These are phyloP conservation scores for Tricholoma terreum DNA, from an alignment of 768 basidiomycete genomes.

Conservation along the genomic window DNA sequence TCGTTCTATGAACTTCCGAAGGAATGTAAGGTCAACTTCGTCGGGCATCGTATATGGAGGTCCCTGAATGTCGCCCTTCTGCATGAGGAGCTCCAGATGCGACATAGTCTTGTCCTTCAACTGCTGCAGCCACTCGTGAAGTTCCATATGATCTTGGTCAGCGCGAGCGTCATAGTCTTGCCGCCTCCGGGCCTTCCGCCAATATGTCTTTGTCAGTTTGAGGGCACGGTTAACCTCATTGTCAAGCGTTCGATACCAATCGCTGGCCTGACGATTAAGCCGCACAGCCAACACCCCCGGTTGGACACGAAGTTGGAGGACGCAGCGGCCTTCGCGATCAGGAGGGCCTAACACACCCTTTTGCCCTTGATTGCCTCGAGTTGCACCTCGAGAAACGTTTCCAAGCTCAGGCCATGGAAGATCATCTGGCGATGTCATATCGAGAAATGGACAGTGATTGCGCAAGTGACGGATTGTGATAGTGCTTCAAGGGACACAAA, in stretches of 20 bases:
- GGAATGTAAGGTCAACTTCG: slow-evolving; percentile 71
- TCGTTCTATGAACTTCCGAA: slow-evolving; percentile 79
- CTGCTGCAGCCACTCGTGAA: slow-evolving; percentile 86
- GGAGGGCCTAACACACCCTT: slow-evolving; percentile 73
- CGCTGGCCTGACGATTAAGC: slow-evolving; percentile 72
- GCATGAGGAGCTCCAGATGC: slow-evolving; percentile 82
- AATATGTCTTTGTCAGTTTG: slow-evolving; percentile 83
- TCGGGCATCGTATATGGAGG: slow-evolving; percentile 82
- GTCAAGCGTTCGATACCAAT: slow-evolving; percentile 81
- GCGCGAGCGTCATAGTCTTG: slow-evolving; percentile 84
- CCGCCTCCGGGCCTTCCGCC: slow-evolving; percentile 77
- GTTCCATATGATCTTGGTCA: slow-evolving; percentile 86
- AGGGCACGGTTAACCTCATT: slow-evolving; percentile 76
- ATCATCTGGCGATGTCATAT: slow-evolving; percentile 64
- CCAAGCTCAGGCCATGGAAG: slow-evolving; percentile 85
- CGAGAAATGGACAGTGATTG: slow-evolving; percentile 19
- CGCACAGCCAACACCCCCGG: slow-evolving; percentile 77
- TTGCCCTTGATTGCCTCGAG: slow-evolving; percentile 82
- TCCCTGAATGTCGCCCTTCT: slow-evolving; percentile 82
- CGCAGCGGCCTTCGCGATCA: slow-evolving; percentile 71
- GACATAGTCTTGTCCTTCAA: slow-evolving; percentile 89
- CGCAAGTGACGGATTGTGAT: slow-evolving; percentile 16
- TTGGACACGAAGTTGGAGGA: slow-evolving; percentile 79
- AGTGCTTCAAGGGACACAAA: slow-evolving; percentile 12
- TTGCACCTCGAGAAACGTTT: slow-evolving; percentile 81